Evolutionary conservation across 257 asterid genomes (phyloP), one percentile per base, ranked within the genome.

Genomic region (Solanum lycopersicoides): DNA sequence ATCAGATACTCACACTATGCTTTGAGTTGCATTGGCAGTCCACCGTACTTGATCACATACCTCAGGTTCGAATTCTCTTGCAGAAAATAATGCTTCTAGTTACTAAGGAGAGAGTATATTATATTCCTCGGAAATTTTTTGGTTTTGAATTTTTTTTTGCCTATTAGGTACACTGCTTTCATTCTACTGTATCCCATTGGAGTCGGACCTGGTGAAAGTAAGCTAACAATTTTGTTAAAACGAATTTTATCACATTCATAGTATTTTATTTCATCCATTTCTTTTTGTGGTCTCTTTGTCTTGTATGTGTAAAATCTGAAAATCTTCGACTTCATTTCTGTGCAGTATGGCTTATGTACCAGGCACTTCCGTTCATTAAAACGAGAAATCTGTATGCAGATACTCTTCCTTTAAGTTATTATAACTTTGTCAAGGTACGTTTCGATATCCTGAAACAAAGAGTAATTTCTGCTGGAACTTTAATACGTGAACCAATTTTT

Each of bases 341-440:
- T 91, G 91, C 88, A 97, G 99, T 97, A 92, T 97, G 98, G 98
- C 94, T 94, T 86, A 94, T 97, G 98, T 95, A 95, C 88, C 92
- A 93, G 93, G 97, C 98, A 34, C 98, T 97, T 89, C 98, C 98
- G 3, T 87, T 89, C 85, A 93, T 97, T 88, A 92, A 91, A 93
- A 90, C 87, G 91, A 88, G 90, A 83, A 93, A 93, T 73, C 90
- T 95, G n/a, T 95, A 95, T 50, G 94, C 92, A 11, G 94, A 95
- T 83, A 88, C 88, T 86, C 92, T 95, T 76, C 98, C 94, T 82
- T 92, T 95, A 90, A 93, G 89, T 92, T 95, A 96, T 90, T 92
- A 92, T 85, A 88, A 89, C 75, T 95, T 94, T 34, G 83, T 93
- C 79, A 71, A 18, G 95, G 99, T 95, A 94, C 15, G 90, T 83